Conservation (phyloP, 495 filamentous ascomycete species). For the Trichocladium uniseriatum region DNA sequence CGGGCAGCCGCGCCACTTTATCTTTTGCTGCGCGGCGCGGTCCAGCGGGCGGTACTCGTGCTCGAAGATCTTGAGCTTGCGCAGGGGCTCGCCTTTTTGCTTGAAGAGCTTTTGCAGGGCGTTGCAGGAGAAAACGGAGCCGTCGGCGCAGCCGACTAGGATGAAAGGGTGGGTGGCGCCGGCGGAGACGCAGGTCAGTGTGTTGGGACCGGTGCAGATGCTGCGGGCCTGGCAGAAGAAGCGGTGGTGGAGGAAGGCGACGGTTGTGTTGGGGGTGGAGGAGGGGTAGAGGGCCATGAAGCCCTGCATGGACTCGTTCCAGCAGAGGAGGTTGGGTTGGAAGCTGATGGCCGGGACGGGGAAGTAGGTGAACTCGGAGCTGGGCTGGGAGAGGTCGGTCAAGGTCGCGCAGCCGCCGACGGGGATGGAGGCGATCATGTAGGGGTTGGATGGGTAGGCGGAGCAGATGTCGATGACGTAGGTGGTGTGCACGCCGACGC, state of each 20-base stretch:
- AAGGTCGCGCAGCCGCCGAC: constrained; percentile 38
- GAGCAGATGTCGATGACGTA: constrained; percentile 41
- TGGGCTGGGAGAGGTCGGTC: constrained; percentile 37
- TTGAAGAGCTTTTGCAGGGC: constrained; percentile 38
- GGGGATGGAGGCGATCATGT: constrained; percentile 36
- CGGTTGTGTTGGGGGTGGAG: constrained; percentile 36
- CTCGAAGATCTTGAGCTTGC: constrained; percentile 38
- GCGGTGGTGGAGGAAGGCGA: constrained; percentile 37
- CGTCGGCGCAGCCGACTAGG: constrained; percentile 36
- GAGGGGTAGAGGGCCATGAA: constrained; percentile 39
- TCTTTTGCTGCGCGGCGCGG: neutral
- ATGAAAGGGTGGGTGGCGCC: constrained; percentile 37
- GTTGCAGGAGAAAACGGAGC: constrained; percentile 37
- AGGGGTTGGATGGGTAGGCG: constrained; percentile 38
- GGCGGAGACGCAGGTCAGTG: constrained; percentile 34
- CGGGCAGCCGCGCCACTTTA: neutral
- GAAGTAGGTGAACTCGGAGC: constrained; percentile 38
- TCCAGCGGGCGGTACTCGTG: constrained; percentile 34
- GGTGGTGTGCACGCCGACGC: constrained; percentile 34
- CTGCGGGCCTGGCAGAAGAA: constrained; percentile 39
- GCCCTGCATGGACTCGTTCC: constrained; percentile 38
- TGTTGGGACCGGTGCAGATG: constrained; percentile 36
- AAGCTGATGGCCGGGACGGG: constrained; percentile 35
- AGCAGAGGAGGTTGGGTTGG: constrained; percentile 38
- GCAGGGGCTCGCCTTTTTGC: constrained; percentile 33